Evolutionary conservation across 257 asterid genomes (phyloP), one percentile per base, ranked within the genome.

Genomic region (Marsdenia floribunda): DNA sequence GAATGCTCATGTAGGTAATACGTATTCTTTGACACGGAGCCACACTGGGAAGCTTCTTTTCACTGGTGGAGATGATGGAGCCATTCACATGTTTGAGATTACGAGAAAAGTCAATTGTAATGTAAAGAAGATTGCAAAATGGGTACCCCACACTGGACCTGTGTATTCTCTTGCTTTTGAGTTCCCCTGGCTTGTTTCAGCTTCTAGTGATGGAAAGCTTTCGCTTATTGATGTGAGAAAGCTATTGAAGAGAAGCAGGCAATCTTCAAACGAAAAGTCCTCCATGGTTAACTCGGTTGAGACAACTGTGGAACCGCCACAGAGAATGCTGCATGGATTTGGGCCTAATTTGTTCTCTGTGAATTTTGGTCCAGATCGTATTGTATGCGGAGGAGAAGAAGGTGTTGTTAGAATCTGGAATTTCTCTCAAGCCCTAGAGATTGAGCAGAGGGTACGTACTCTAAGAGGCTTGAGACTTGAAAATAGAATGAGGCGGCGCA

Each of bases 21-120:
- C 93, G 1, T 86, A 86, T 78, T 86, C 98, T 66, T 79, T 95
- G 86, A 91, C 90, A 16, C 84, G 94, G 64, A 92, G 96, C 75
- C 97, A 85, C 85, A 87, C 99, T 0, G 99, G 99, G 44, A 92
- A 90, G 85, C 91, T 90, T 52, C 73, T 95, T 77, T 92, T 95
- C 77, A 89, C 90, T 35, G 99, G 97, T 52, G 99, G 99, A 55
- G 99, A 90, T 77, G 97, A 95, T 68, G 99, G 99, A 50, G 84
- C 89, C 40, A 88, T 95, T 85, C 90, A 88, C 90, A 92, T 95
- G 99, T 90, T 85, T 67, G 97, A 95, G 86, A 78, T 95, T 68
- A 73, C 73, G 22, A 79, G 82, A 75, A 84, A 79, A 46, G 75
- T 18, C 0, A 80, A 83, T 70, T 71, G 85, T 75, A 78, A 37